phyloP scores from a whole-genome alignment of 2,329 filamentous ascomycete genomes.

The Westerdykella ornata region DNA sequence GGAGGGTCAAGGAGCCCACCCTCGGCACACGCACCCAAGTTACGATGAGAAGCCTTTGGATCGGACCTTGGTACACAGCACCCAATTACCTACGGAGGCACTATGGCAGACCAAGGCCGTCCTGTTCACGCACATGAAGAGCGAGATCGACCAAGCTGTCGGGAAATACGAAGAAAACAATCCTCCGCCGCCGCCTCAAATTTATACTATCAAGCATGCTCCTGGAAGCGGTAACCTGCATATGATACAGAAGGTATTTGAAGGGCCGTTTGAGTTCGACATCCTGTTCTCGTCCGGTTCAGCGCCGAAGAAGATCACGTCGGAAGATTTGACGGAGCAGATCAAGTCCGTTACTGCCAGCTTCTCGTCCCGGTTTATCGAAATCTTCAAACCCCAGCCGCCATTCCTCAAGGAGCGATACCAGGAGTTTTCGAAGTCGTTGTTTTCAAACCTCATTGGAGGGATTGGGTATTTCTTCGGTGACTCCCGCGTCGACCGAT shows the following conservation, averaged over 20 bases:
- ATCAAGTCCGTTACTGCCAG: conserved; percentile 59
- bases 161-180: conserved; percentile 53
- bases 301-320: conserved; percentile 48
- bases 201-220: conserved; percentile 69
- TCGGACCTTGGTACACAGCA: conserved; percentile 67
- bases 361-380: conserved; percentile 69
- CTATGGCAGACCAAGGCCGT: conserved; percentile 79
- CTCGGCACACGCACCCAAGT: conserved; percentile 53
- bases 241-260: conserved; percentile 83
- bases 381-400: conserved; percentile 63
- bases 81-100: conserved; percentile 58
- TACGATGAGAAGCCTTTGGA: conserved; percentile 65
- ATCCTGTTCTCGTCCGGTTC: conserved; percentile 80
- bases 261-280: conserved; percentile 87
- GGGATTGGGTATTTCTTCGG: conserved; percentile 96
- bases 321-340: conserved; percentile 61
- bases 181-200: conserved; percentile 73
- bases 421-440: conserved; percentile 71
- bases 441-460: conserved; percentile 90
- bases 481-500: conserved; percentile 79
- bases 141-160: conserved; percentile 54
- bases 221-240: conserved; percentile 73
- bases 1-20: conserved; percentile 59
- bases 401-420: conserved; percentile 73
- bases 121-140: conserved; percentile 58